Conservation (phyloP, 208 protist species). For the Trypanosoma lewisi region DNA sequence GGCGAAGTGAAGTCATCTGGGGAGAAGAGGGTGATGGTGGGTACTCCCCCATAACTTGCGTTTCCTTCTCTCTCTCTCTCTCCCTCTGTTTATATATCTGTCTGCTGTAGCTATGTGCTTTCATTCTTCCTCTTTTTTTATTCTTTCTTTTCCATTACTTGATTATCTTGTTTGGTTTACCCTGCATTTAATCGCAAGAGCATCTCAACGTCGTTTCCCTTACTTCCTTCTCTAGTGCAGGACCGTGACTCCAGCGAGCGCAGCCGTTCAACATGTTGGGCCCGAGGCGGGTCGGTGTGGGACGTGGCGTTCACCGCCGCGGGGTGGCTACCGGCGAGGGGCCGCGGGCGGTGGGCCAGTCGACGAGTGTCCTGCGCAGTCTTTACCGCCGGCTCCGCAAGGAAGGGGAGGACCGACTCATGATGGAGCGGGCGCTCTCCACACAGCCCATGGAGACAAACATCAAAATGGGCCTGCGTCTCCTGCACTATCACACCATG, state of each 20-base stretch:
- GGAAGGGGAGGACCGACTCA: slow-evolving; percentile 59
- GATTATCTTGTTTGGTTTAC: too few relatives aligned
- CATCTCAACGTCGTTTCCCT: too few relatives aligned
- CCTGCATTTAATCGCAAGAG: too few relatives aligned
- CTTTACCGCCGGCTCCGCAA: slow-evolving; percentile 78
- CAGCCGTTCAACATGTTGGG: neutral
- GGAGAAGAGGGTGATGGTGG: too few relatives aligned
- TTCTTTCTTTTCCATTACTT: too few relatives aligned
- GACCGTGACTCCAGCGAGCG: too few relatives aligned
- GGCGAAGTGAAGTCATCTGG: too few relatives aligned
- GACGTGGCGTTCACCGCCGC: neutral
- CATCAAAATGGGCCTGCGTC: slow-evolving; percentile 47
- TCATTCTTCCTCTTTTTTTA: neutral
- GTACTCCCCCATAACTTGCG: neutral
- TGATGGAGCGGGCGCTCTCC: slow-evolving; percentile 67
- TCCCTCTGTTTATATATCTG: too few relatives aligned
- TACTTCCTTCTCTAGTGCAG: too few relatives aligned
- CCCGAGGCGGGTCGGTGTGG: neutral
- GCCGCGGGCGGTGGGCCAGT: neutral
- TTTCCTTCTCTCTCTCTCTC: neutral
- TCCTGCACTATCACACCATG: slow-evolving; percentile 64
- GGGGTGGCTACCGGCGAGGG: neutral
- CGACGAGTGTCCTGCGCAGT: slow-evolving; percentile 30
- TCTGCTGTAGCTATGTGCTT: neutral
- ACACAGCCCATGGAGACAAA: slow-evolving; percentile 46